Percentiles rank a stretch among this genome's conserved stretches.
Conservation (phyloP, 2,329 filamentous ascomycete genomes). For the Talaromyces amestolkiae region DNA sequence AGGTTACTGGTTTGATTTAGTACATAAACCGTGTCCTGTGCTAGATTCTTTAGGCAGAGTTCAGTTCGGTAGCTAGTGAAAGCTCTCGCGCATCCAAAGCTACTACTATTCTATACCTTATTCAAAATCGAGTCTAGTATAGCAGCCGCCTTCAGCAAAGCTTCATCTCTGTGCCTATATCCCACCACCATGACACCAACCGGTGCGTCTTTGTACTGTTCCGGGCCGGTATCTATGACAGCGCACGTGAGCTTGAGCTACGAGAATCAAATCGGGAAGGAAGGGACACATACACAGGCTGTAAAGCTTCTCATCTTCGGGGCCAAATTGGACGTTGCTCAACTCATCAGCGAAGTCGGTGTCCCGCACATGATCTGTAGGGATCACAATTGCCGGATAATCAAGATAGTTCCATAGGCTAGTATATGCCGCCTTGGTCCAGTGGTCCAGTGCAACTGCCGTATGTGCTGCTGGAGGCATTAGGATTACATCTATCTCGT, state of each 20-base stretch:
- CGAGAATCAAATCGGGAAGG: not conserved
- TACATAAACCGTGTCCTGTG: constrained; percentile 13
- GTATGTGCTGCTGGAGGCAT: constrained; percentile 50
- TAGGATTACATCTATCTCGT: constrained; percentile 47
- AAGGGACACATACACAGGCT: not conserved
- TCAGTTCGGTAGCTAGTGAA: constrained; percentile 2
- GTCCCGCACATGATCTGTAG: constrained; percentile 14
- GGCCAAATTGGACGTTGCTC: constrained; percentile 14
- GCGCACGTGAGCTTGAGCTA: not conserved
- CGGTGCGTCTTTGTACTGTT: constrained; percentile 8
- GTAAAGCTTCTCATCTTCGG: constrained; percentile 10
- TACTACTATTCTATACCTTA: not conserved
- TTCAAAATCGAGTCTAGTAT: constrained; percentile 9
- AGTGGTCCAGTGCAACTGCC: constrained; percentile 51
- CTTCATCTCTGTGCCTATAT: constrained; percentile 13
- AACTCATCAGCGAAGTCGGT: constrained; percentile 2
- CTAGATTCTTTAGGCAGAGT: constrained; percentile 6
- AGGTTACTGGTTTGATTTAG: constrained; percentile 10
- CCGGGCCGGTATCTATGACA: constrained; percentile 7
- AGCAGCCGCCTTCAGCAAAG: not conserved
- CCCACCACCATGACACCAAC: constrained; percentile 8
- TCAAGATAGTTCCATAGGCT: constrained; percentile 15
- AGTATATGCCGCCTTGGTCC: constrained; percentile 6
- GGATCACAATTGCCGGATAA: constrained; percentile 12
- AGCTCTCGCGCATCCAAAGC: not conserved